A percentile compares a stretch with the other conserved stretches of the same genome.
Evolutionary conservation across 257 asterid genomes (phyloP).

Genomic region (Pogostemon cablin): DNA sequence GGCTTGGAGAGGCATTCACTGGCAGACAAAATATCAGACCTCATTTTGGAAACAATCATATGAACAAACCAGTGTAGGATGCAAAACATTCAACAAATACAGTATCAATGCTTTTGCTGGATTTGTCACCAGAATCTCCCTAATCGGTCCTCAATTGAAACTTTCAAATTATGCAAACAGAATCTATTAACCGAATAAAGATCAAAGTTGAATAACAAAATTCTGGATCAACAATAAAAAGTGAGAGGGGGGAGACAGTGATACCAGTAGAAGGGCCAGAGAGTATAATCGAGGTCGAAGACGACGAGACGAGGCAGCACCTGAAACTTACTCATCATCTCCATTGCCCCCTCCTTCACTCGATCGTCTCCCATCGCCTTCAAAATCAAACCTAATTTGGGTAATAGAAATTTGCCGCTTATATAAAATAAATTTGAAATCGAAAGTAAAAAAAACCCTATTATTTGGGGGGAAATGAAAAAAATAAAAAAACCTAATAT

Average conservation of each 20-base stretch:
- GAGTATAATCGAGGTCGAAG: slow-evolving; percentile 80
- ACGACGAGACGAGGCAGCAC: slow-evolving; percentile 84
- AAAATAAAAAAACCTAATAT: not conserved
- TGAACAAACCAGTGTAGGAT: not conserved
- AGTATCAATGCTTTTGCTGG: not conserved
- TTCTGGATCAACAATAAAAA: too few relatives aligned
- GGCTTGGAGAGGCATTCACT: slow-evolving; percentile 65
- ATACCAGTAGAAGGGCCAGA: slow-evolving; percentile 77
- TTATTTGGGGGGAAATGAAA: not conserved
- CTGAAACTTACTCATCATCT: slow-evolving; percentile 62
- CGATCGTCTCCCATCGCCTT: slow-evolving; percentile 64
- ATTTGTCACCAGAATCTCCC: not conserved
- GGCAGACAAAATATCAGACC: not conserved
- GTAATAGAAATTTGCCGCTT: too few relatives aligned
- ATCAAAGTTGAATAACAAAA: too few relatives aligned
- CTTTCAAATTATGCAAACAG: too few relatives aligned
- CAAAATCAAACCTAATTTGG: not conserved
- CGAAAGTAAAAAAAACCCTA: not conserved
- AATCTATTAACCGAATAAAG: too few relatives aligned
- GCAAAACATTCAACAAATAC: slow-evolving; percentile 1
- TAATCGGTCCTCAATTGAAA: not conserved
- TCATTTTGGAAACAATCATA: slow-evolving; percentile 4
- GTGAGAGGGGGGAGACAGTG: not conserved
- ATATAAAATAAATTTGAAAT: too few relatives aligned
- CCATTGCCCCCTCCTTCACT: slow-evolving; percentile 79